Base-by-base conservation (phyloP, 257 asterid genomes). In the Capsicum rhomboideum region DNA sequence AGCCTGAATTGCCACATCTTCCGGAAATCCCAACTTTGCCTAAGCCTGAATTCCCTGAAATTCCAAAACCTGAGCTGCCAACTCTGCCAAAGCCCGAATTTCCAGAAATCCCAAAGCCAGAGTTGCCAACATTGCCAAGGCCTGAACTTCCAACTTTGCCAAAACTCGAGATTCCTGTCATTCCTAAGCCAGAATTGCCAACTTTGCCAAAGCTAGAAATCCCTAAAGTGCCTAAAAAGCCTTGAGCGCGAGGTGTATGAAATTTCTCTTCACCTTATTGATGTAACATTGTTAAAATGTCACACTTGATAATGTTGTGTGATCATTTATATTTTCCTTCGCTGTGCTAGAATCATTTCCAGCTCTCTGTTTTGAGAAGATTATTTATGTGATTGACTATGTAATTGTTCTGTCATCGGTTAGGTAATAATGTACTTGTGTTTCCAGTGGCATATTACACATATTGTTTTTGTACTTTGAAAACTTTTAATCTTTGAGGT, bases 11-110 rank as follows among this genome's bases (percentile, higher is more conserved):
- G n/a, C n/a, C n/a, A n/a, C n/a, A n/a, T n/a, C n/a, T n/a, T n/a
- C n/a, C n/a, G n/a, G n/a, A n/a, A n/a, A n/a, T n/a, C n/a, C n/a
- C n/a, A n/a, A n/a, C n/a, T n/a, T n/a, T n/a, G n/a, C n/a, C n/a
- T n/a, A n/a, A n/a, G n/a, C n/a, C n/a, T n/a, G n/a, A n/a, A n/a
- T n/a, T n/a, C n/a, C n/a, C n/a, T n/a, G n/a, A n/a, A n/a, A n/a
- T n/a, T 0, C 85, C 59, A 18, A 54, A 54, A 17, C 21, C 21
- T 16, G 18, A 23, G n/a, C 52, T 6, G 28, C 85, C 86, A 1
- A 86, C 87, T n/a, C 64, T 63, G 83, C 69, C 69, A 8, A 46
- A 86, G 84, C 1, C 89, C 84, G 0, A 85, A 83, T 31, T 0
- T 8, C 16, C 82, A 46, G 8, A 84, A 81, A 10, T 77, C 52